Evolutionary conservation across 768 basidiomycete genomes (phyloP), one percentile per base, ranked within the genome.

Genomic region (Lactarius hatsudake): DNA sequence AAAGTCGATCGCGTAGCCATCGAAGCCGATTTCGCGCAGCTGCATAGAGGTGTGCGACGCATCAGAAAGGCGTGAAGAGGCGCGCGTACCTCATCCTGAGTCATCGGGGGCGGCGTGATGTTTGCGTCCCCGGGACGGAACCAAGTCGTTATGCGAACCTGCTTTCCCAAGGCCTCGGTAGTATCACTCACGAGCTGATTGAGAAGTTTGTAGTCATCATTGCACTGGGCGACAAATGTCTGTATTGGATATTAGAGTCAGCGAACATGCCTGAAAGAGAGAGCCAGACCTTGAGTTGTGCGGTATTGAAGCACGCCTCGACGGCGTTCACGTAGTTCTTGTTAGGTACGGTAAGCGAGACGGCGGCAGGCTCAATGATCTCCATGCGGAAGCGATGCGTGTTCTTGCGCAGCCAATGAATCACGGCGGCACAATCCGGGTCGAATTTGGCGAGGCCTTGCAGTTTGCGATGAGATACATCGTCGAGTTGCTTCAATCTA

Each of bases 141-240:
- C 89, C 90, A 94, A 1, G 83, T 86, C 36, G 86, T 85, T 61
- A 94, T 81, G 45, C 82, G 81, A 40, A 77, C 82, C 68, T 77
- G 81, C 70, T 81, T 77, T 38, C 85, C 88, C 15, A 83, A 76
- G 6, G 81, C 85, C 56, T 83, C 77, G 0, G 79, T 74, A 1
- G 79, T 79, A 76, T 94, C 92, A 71, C 89, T 90, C 71, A 91
- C 82, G 43, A 86, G 78, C 13, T 77, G 75, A 69, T 92, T 91
- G 54, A 98, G 79, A 2, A 81, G 77, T 66, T 88, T 79, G 60
- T 91, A 91, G 73, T 99, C 96, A 64, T 91, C 89, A 66, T 87
- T 83, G 70, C 86, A 88, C 75, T 94, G 92, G 20, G 87, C 85
- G 8, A 99, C 87, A 75, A 99, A 90, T 0, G 87, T 92, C 95